phyloP scores from a whole-genome alignment of 306 rosid genomes.

The Arachis hypogaea region DNA sequence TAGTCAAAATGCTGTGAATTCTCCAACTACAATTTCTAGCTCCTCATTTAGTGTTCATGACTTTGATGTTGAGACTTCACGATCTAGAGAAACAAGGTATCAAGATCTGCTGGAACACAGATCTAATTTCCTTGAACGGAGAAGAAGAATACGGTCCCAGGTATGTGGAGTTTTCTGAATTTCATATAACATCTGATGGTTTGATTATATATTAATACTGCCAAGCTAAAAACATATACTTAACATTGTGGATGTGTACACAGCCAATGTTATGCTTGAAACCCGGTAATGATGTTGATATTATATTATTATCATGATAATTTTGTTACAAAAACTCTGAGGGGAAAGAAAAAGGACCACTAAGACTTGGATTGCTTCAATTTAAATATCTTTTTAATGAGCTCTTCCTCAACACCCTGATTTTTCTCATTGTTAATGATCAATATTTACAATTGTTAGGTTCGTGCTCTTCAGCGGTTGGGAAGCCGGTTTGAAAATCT shows the following conservation, averaged over 20 bases:
- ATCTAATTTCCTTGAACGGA: conserved; percentile 91
- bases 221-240: conserved; percentile 2
- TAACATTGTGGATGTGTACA: background rate
- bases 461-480: conserved; percentile 97
- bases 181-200: conserved; percentile 4
- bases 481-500: conserved; percentile 94
- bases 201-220: conserved; percentile 26
- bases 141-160: conserved; percentile 98
- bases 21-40: conserved; percentile 54
- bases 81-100: conserved; percentile 83
- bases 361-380: conserved; percentile 5
- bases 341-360: background rate
- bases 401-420: conserved; percentile 2
- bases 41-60: conserved; percentile 74
- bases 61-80: conserved; percentile 71
- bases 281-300: background rate
- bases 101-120: conserved; percentile 89
- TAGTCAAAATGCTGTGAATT: conserved; percentile 47
- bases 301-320: background rate
- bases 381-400: conserved; percentile 4
- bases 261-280: conserved; percentile 7
- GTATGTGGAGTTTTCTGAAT: conserved; percentile 55
- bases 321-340: background rate
- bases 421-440: conserved; percentile 30
- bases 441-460: conserved; percentile 55